Percentiles rank a stretch among this genome's conserved stretches.
Conservation (phyloP, 495 filamentous ascomycete genomes). For the Usnea hakonensis region DNA sequence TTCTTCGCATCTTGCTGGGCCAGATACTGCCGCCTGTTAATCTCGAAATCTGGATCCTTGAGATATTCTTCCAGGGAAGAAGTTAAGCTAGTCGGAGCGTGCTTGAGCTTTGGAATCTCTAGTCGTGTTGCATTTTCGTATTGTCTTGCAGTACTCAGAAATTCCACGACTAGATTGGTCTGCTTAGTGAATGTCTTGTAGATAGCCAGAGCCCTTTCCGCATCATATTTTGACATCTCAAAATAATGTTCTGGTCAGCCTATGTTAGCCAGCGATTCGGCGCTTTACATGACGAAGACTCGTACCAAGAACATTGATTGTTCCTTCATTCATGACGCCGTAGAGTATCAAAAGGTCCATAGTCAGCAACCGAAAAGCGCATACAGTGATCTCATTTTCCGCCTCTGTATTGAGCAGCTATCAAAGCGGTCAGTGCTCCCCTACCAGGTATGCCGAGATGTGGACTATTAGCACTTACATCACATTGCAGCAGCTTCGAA, state of each 20-base stretch:
- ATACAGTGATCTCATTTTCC: constrained; percentile 95
- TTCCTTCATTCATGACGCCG: constrained; percentile 92
- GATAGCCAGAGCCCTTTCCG: constrained; percentile 82
- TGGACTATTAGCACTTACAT: constrained; percentile 47
- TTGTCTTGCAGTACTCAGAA: constrained; percentile 75
- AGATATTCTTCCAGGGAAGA: constrained; percentile 90
- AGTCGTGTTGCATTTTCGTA: constrained; percentile 87
- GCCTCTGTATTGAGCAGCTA: constrained; percentile 80
- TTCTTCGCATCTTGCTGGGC: constrained; percentile 78
- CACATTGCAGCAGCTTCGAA: constrained; percentile 74
- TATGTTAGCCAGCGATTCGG: constrained; percentile 3
- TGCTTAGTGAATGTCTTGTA: constrained; percentile 91
- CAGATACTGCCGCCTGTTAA: constrained; percentile 84
- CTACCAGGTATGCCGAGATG: neutral
- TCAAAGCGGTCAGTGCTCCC: neutral
- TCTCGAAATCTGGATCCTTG: constrained; percentile 92
- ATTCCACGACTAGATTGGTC: constrained; percentile 87
- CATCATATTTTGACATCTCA: constrained; percentile 92
- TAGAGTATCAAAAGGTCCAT: constrained; percentile 86
- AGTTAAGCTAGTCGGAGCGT: constrained; percentile 85
- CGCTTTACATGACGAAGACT: neutral
- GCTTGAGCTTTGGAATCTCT: constrained; percentile 95
- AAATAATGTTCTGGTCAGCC: constrained; percentile 77
- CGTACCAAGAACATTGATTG: constrained; percentile 93
- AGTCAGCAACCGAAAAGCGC: constrained; percentile 88